Evolutionary conservation across 2,329 filamentous ascomycete species (phyloP).

Genomic region (Aspergillus clavatus): DNA sequence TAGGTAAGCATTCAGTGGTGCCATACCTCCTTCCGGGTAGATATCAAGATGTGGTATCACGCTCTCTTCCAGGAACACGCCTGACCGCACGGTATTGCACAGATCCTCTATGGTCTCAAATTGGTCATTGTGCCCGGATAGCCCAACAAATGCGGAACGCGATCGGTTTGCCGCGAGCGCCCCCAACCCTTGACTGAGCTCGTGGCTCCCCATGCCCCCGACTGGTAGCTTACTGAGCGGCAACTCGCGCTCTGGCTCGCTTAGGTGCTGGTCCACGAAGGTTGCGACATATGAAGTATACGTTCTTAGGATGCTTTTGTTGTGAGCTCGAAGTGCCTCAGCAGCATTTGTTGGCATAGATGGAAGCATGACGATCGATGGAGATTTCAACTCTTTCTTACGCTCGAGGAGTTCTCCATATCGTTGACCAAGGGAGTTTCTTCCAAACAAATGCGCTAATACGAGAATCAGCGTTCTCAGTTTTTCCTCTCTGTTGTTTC

Average conservation of each 20-base stretch:
- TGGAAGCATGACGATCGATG: conserved; percentile 63
- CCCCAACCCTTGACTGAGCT: conserved; percentile 1
- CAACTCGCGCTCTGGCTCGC: conserved; percentile 50
- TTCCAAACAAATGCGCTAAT: conserved; percentile 66
- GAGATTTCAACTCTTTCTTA: conserved; percentile 51
- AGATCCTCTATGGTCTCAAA: conserved; percentile 64
- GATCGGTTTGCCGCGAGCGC: conserved; percentile 29
- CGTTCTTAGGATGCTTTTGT: conserved; percentile 59
- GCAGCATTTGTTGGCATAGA: conserved; percentile 55
- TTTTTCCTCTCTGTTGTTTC: conserved; percentile 47
- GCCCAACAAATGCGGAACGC: conserved; percentile 64
- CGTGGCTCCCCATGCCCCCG: conserved; percentile 32
- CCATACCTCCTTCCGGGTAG: conserved; percentile 51
- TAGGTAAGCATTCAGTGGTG: conserved; percentile 45
- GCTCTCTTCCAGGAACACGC: conserved; percentile 69
- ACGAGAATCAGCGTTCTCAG: conserved; percentile 62
- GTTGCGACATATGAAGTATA: conserved; percentile 66
- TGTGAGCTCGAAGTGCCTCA: conserved; percentile 56
- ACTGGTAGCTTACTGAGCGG: conserved; percentile 55
- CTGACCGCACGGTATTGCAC: conserved; percentile 59
- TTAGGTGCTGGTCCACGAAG: conserved; percentile 62
- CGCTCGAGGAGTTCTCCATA: conserved; percentile 31
- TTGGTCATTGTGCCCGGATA: conserved; percentile 63
- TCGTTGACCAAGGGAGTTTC: conserved; percentile 44
- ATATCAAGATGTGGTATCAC: conserved; percentile 66